A percentile compares a stretch with the other conserved stretches of the same genome.
Conservation (phyloP, 805 yeast species). For the Metschnikowia shivogae region DNA sequence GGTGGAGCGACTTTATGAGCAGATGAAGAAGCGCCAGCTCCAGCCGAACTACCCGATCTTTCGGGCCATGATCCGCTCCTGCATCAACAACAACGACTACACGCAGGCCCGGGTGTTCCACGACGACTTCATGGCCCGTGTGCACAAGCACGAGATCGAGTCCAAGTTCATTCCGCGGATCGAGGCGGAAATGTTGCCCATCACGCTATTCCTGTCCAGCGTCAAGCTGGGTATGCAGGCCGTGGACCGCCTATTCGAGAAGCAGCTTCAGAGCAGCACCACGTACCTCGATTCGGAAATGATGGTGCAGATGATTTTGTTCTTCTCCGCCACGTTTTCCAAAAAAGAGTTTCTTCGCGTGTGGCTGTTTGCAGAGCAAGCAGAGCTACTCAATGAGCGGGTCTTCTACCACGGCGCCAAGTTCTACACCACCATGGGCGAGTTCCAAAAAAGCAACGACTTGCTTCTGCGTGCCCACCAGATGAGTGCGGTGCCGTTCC, state of each 20-base stretch:
- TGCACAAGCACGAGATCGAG: conserved; percentile 13
- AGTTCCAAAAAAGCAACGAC: conserved; percentile 31
- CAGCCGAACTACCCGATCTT: conserved; percentile 43
- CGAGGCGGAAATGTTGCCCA: conserved; percentile 25
- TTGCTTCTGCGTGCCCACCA: conserved; percentile 30
- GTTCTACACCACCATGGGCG: conserved; percentile 29
- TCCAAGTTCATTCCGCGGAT: conserved; percentile 20
- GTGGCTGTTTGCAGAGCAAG: conserved; percentile 17
- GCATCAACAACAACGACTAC: conserved; percentile 33
- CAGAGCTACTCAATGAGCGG: conserved; percentile 19
- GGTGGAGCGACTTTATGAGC: conserved; percentile 48
- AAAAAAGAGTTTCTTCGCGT: conserved; percentile 20
- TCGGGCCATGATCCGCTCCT: conserved; percentile 43
- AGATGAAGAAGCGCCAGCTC: conserved; percentile 43
- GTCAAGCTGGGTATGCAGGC: conserved; percentile 26
- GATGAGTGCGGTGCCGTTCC: conserved; percentile 27
- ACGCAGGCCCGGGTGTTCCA: conserved; percentile 29
- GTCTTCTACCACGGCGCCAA: conserved; percentile 26
- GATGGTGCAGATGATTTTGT: conserved; percentile 19
- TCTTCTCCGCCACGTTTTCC: conserved; percentile 20
- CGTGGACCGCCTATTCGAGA: conserved; percentile 20
- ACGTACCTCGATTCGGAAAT: conserved; percentile 18
- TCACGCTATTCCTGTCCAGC: conserved; percentile 24
- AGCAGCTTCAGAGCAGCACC: conserved; percentile 14
- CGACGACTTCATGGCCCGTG: conserved; percentile 26